phyloP scores from a whole-genome alignment of 2,329 filamentous ascomycete species.

The Tolypocladium paradoxum region DNA sequence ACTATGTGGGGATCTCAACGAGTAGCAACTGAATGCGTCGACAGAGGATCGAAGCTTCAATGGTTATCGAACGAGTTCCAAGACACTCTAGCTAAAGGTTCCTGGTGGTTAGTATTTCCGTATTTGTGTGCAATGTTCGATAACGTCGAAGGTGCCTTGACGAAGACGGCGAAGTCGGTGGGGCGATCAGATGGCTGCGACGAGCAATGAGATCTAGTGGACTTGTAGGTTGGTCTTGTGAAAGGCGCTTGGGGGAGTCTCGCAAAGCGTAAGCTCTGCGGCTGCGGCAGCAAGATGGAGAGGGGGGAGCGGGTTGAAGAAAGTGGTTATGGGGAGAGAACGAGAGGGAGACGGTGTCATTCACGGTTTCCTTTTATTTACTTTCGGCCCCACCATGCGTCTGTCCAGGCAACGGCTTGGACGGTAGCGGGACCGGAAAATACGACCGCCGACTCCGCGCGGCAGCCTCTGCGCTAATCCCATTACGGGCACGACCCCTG shows the following conservation, averaged over 20 bases:
- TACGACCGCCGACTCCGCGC: slow-evolving; percentile 1
- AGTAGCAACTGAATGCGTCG: slow-evolving; percentile 39
- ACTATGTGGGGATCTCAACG: slow-evolving; percentile 19
- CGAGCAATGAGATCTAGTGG: slow-evolving; percentile 38
- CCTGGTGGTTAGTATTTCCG: slow-evolving; percentile 39
- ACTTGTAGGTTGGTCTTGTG: slow-evolving; percentile 21
- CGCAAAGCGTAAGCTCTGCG: slow-evolving; percentile 6
- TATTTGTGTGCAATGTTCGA: slow-evolving; percentile 33
- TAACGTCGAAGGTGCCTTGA: slow-evolving; percentile 33
- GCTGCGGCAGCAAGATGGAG: slow-evolving; percentile 1
- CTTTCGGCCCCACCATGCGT: slow-evolving; percentile 22
- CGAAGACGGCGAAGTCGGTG: slow-evolving; percentile 31
- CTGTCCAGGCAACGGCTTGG: slow-evolving; percentile 25
- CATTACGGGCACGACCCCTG: not conserved
- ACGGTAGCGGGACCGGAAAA: slow-evolving; percentile 2
- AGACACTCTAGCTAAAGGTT: slow-evolving; percentile 51
- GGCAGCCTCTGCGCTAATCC: not conserved
- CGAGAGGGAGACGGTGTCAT: slow-evolving; percentile 6
- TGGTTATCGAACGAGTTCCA: slow-evolving; percentile 39
- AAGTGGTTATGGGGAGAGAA: slow-evolving; percentile 15
- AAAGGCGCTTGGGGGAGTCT: slow-evolving; percentile 10
- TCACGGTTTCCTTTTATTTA: slow-evolving; percentile 34
- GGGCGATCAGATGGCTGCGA: slow-evolving; percentile 34
- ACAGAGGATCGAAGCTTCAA: slow-evolving; percentile 26
- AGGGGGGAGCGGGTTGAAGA: slow-evolving; percentile 4